phyloP scores from a whole-genome alignment of 805 yeast genomes.

The Phaffomyces antillensis region DNA sequence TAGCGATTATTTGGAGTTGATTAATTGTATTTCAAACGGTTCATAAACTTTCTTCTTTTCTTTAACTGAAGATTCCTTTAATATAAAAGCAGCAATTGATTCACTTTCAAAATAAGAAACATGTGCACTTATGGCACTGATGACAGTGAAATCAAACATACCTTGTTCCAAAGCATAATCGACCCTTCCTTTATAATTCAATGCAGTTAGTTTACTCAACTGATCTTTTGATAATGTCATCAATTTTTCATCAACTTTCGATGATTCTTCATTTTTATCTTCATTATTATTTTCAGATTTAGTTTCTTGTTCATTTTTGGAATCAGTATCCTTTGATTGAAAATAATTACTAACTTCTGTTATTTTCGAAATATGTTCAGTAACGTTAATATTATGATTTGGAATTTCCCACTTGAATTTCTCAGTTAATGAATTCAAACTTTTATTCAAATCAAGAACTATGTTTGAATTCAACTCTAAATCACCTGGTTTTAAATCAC shows the following conservation, averaged over 20 bases:
- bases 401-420: conserved; percentile 2
- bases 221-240: conserved; percentile 21
- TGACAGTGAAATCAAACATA: conserved; percentile 67
- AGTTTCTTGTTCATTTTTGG: too few species aligned
- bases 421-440: conserved; percentile 1
- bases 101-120: conserved; percentile 81
- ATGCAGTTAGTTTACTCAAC: conserved; percentile 31
- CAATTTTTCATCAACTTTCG: not conserved
- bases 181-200: conserved; percentile 70
- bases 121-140: conserved; percentile 84
- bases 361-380: too few species aligned
- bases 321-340: too few species aligned
- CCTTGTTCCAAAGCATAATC: conserved; percentile 80
- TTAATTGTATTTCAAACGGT: not conserved
- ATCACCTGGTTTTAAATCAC: conserved; percentile 4
- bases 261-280: too few species aligned
- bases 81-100: conserved; percentile 73
- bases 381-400: not conserved
- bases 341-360: not conserved
- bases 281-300: too few species aligned
- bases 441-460: conserved; percentile 4
- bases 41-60: conserved; percentile 24
- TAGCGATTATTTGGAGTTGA: not conserved
- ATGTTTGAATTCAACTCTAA: not conserved
- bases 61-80: conserved; percentile 44